Evolutionary conservation across 2,329 filamentous ascomycete species (phyloP).

Genomic region (Periconia digitata): DNA sequence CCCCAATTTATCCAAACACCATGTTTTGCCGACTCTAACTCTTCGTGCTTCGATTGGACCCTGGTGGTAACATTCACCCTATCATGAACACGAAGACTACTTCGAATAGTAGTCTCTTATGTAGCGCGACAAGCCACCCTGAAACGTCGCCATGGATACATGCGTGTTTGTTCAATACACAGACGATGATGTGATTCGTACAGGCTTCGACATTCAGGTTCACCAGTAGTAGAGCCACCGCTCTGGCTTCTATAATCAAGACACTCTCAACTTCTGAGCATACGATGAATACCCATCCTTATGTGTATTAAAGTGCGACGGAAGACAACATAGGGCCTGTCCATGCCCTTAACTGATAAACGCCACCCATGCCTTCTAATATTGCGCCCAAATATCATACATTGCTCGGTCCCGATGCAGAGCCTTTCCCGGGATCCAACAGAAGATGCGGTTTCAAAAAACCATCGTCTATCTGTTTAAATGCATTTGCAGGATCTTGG

Average conservation of each 20-base stretch:
- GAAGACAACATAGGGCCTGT: background rate
- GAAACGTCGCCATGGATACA: background rate
- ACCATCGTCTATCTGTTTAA: slow-evolving; percentile 90
- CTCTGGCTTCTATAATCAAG: background rate
- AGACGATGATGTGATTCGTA: no score
- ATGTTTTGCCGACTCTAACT: background rate
- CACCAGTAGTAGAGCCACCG: no score
- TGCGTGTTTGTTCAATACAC: background rate
- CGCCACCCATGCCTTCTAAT: slow-evolving; percentile 19
- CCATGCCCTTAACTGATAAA: slow-evolving; percentile 9
- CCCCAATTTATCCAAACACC: slow-evolving; percentile 10
- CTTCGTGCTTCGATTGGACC: background rate
- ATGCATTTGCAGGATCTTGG: slow-evolving; percentile 87
- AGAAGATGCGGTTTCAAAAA: slow-evolving; percentile 92
- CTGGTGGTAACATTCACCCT: background rate
- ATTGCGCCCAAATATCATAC: slow-evolving; percentile 23
- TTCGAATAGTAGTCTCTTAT: background rate
- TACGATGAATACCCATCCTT: background rate
- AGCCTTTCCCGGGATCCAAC: slow-evolving; percentile 62
- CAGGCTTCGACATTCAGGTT: no score
- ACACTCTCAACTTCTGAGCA: background rate
- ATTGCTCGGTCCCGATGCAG: slow-evolving; percentile 37
- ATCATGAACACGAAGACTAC: background rate
- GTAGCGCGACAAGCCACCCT: background rate
- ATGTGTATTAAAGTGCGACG: slow-evolving; percentile 3